Conservation (phyloP, 768 basidiomycete species). For the Trametes cinnabarina region DNA sequence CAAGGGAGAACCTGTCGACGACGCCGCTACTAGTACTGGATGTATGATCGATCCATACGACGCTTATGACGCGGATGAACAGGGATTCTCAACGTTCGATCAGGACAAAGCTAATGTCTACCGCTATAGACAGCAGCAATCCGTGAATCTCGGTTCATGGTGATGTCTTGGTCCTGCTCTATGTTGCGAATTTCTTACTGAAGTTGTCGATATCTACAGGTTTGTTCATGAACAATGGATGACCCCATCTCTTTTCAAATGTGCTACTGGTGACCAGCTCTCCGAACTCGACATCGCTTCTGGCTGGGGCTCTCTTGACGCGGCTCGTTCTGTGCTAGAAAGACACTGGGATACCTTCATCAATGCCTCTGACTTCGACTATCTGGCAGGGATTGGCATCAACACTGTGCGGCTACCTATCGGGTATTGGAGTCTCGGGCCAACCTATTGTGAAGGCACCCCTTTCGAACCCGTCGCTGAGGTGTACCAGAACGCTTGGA, state of each 20-base stretch:
- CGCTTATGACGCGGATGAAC: conserved; percentile 25
- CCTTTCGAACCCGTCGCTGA: conserved; percentile 40
- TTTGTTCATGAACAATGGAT: conserved; percentile 78
- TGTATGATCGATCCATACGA: conserved; percentile 27
- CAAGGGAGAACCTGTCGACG: too few relatives aligned
- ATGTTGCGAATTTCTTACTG: too few relatives aligned
- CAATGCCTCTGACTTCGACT: conserved; percentile 59
- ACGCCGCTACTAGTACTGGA: not conserved
- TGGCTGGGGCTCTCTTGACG: conserved; percentile 49
- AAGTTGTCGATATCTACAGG: conserved; percentile 33
- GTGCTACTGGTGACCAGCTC: conserved; percentile 48
- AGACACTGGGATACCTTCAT: conserved; percentile 77
- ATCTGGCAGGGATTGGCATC: conserved; percentile 55
- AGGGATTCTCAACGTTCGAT: conserved; percentile 49
- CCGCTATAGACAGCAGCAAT: conserved; percentile 61
- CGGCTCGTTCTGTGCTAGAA: conserved; percentile 54
- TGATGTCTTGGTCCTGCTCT: conserved; percentile 20
- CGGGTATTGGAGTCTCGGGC: conserved; percentile 49
- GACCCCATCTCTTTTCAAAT: conserved; percentile 61
- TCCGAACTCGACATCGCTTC: conserved; percentile 68
- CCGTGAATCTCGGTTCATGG: conserved; percentile 68
- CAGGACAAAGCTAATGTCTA: conserved; percentile 47
- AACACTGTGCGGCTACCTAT: conserved; percentile 61
- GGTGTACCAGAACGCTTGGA: conserved; percentile 47
- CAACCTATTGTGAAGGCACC: conserved; percentile 34